phyloP scores from a whole-genome alignment of 2,329 filamentous ascomycete species.

The Fusarium bulbicola region DNA sequence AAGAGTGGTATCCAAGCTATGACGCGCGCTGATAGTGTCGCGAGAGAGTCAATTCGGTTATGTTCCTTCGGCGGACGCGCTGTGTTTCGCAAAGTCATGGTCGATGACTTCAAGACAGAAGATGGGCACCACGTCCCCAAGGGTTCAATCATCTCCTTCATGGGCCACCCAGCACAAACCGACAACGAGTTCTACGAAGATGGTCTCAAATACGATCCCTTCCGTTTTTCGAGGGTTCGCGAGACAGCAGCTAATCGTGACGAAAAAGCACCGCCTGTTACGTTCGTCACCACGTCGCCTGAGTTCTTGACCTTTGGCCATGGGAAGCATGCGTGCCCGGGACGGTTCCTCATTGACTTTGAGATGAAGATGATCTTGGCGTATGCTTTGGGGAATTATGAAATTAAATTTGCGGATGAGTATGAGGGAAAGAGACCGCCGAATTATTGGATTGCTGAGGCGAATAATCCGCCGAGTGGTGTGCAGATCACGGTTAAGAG shows the following conservation, averaged over 20 bases:
- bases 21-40: constrained; percentile 52
- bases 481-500: constrained; percentile 31
- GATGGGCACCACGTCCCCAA: constrained; percentile 46
- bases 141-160: constrained; percentile 47
- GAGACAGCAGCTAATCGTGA: constrained; percentile 35
- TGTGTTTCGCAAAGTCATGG: constrained; percentile 44
- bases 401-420: constrained; percentile 28
- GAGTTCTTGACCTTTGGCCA: constrained; percentile 48
- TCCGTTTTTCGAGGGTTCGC: constrained; percentile 51
- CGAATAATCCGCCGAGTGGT: constrained; percentile 27
- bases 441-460: constrained; percentile 35
- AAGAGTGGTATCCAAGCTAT: constrained; percentile 51
- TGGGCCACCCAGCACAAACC: constrained; percentile 43
- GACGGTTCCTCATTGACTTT: constrained; percentile 45
- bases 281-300: constrained; percentile 34
- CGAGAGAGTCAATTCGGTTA: constrained; percentile 54
- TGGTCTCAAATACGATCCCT: constrained; percentile 52
- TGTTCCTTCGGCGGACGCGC: constrained; percentile 45
- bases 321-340: constrained; percentile 48
- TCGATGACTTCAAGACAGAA: constrained; percentile 43
- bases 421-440: constrained; percentile 33
- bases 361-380: constrained; percentile 46
- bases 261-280: constrained; percentile 17
- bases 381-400: constrained; percentile 35
- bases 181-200: constrained; percentile 47